These are phyloP conservation scores for Luvunga scandens DNA, from an alignment of 345 rosid genomes.

Conservation along the genomic window DNA sequence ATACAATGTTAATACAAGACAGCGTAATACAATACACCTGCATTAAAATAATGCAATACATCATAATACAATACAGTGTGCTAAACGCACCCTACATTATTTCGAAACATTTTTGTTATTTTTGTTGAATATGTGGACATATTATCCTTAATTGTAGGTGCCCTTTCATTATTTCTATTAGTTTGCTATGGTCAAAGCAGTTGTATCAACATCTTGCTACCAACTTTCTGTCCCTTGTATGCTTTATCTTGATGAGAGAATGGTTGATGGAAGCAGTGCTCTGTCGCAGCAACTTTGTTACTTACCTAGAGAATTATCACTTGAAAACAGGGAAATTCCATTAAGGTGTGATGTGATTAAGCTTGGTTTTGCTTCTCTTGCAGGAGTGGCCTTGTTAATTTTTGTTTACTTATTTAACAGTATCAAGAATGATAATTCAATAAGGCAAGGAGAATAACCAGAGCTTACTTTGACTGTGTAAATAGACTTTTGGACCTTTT, in stretches of 20 bases:
- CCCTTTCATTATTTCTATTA: conserved; percentile 35
- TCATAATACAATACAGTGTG: no score
- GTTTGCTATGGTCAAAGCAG: conserved; percentile 46
- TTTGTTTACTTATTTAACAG: background rate
- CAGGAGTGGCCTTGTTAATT: background rate
- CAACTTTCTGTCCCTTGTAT: conserved; percentile 13
- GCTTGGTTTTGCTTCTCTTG: background rate
- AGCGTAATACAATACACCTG: no score
- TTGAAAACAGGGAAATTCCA: conserved; percentile 39
- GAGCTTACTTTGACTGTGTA: background rate
- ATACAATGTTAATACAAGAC: no score
- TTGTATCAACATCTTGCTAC: conserved; percentile 46
- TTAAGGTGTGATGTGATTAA: conserved; percentile 45
- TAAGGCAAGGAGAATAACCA: background rate
- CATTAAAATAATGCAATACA: no score
- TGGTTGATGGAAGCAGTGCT: conserved; percentile 17
- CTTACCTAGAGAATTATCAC: conserved; percentile 41
- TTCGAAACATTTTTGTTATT: no score
- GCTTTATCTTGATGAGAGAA: conserved; percentile 21
- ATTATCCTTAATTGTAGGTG: conserved; percentile 25
- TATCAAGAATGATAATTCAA: background rate
- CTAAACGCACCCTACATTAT: no score
- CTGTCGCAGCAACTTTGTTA: conserved; percentile 40
- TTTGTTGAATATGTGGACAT: background rate
- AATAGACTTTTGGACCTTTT: background rate